Conservation (phyloP, 768 basidiomycete genomes). For the Crassisporium funariophilum region DNA sequence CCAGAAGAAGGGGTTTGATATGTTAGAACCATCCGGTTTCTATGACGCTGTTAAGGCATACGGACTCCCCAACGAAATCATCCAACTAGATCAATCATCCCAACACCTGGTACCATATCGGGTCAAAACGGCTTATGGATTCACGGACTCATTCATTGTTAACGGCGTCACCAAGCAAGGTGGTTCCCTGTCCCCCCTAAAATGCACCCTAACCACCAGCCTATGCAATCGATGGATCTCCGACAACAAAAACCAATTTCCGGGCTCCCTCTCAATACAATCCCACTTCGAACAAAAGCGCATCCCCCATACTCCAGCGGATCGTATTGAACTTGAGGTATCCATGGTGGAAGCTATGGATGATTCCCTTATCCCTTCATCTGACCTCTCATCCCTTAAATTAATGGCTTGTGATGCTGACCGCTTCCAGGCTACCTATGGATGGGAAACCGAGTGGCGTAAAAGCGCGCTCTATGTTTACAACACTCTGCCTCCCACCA, state of each 20-base stretch:
- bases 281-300: neutral
- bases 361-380: slow-evolving; percentile 11
- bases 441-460: slow-evolving; percentile 25
- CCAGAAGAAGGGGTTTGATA: slow-evolving; percentile 32
- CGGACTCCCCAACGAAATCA: slow-evolving; percentile 24
- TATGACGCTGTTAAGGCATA: slow-evolving; percentile 29
- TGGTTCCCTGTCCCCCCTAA: slow-evolving; percentile 13
- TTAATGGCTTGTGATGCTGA: no score
- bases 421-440: slow-evolving; percentile 26
- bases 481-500: neutral
- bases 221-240: slow-evolving; percentile 6
- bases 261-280: neutral
- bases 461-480: slow-evolving; percentile 19
- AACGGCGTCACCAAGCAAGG: slow-evolving; percentile 31
- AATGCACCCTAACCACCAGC: slow-evolving; percentile 15
- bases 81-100: slow-evolving; percentile 26
- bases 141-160: slow-evolving; percentile 21
- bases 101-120: slow-evolving; percentile 18
- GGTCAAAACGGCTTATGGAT: slow-evolving; percentile 28
- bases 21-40: slow-evolving; percentile 25
- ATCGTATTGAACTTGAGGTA: neutral
- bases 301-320: slow-evolving; percentile 4
- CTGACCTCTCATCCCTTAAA: slow-evolving; percentile 5
- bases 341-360: slow-evolving; percentile 16
- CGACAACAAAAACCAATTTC: neutral